Conservation (phyloP, 176 grass and related monocot species). For the Tillandsia fasciculata region DNA sequence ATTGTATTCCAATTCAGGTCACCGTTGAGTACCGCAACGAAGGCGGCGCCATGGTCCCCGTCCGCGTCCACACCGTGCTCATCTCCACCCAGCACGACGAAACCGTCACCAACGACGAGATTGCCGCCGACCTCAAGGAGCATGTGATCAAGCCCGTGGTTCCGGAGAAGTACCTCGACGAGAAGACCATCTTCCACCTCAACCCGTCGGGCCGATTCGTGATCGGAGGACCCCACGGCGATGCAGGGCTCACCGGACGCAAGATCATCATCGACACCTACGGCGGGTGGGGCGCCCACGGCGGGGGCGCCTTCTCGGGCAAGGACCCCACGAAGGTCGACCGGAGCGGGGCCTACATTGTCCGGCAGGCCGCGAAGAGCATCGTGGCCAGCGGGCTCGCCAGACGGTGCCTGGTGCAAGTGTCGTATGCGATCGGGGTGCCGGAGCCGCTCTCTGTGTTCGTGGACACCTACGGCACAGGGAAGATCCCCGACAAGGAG, state of each 20-base stretch:
- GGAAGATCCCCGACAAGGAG: constrained; percentile 33
- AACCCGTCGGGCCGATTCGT: constrained; percentile 34
- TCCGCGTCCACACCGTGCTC: constrained; percentile 33
- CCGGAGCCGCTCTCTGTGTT: constrained; percentile 34
- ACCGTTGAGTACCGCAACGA: constrained; percentile 34
- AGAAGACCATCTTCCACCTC: constrained; percentile 37
- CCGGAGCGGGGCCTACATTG: constrained; percentile 30
- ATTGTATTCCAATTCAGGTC: constrained; percentile 10
- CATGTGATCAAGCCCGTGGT: constrained; percentile 33
- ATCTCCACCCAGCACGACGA: constrained; percentile 37
- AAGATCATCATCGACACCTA: constrained; percentile 37
- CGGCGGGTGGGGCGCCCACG: constrained; percentile 30
- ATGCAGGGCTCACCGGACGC: constrained; percentile 27
- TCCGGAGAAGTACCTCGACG: constrained; percentile 27
- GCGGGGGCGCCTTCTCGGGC: constrained; percentile 30
- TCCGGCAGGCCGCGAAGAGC: constrained; percentile 25
- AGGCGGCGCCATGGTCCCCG: constrained; percentile 26
- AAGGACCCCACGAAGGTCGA: constrained; percentile 35
- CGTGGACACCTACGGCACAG: constrained; percentile 33
- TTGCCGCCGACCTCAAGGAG: constrained; percentile 29
- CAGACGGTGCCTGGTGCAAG: constrained; percentile 22
- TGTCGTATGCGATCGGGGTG: constrained; percentile 36
- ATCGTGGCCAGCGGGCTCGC: constrained; percentile 21
- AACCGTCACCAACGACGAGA: constrained; percentile 31
- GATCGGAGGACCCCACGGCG: constrained; percentile 28